These are phyloP conservation scores for Entoloma clypeatum DNA, from an alignment of 1,284 basidiomycete genomes.

Conservation along the genomic window DNA sequence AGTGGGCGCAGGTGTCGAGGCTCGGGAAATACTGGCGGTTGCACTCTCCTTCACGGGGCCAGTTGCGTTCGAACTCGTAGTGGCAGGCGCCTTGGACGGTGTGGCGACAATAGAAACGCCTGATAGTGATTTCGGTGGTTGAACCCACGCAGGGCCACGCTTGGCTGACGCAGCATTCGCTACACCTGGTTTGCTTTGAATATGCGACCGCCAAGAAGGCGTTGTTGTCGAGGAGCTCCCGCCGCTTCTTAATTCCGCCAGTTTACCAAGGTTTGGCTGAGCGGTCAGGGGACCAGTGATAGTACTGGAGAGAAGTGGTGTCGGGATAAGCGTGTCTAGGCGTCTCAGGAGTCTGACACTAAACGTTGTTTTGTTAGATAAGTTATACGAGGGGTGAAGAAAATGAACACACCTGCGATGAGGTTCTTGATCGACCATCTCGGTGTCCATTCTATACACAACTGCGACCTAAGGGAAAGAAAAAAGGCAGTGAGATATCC, in stretches of 20 bases:
- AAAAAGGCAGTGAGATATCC: slow-evolving; percentile 1
- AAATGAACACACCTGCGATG: slow-evolving; percentile 40
- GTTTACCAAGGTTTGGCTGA: slow-evolving; percentile 48
- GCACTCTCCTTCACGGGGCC: neutral
- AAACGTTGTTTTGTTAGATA: slow-evolving; percentile 2
- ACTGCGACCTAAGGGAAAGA: slow-evolving; percentile 51
- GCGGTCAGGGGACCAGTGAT: slow-evolving; percentile 28
- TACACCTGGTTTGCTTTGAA: slow-evolving; percentile 16
- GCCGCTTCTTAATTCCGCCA: slow-evolving; percentile 51
- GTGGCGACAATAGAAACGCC: slow-evolving; percentile 5
- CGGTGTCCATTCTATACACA: slow-evolving; percentile 76
- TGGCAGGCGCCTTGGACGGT: slow-evolving; percentile 4
- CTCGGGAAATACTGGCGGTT: slow-evolving; percentile 11
- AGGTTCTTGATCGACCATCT: slow-evolving; percentile 85
- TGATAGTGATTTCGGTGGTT: neutral
- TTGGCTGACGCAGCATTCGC: slow-evolving; percentile 4
- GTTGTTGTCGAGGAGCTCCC: slow-evolving; percentile 10
- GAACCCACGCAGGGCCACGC: neutral
- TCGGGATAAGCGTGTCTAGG: slow-evolving; percentile 75
- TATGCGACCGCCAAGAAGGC: slow-evolving; percentile 22
- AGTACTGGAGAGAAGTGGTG: slow-evolving; percentile 58
- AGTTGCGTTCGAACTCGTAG: slow-evolving; percentile 8
- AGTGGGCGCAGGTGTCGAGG: slow-evolving; percentile 11
- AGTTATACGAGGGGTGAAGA: neutral
- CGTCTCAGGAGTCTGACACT: slow-evolving; percentile 79